phyloP scores from a whole-genome alignment of 345 rosid genomes.

The Trapa incisa region DNA sequence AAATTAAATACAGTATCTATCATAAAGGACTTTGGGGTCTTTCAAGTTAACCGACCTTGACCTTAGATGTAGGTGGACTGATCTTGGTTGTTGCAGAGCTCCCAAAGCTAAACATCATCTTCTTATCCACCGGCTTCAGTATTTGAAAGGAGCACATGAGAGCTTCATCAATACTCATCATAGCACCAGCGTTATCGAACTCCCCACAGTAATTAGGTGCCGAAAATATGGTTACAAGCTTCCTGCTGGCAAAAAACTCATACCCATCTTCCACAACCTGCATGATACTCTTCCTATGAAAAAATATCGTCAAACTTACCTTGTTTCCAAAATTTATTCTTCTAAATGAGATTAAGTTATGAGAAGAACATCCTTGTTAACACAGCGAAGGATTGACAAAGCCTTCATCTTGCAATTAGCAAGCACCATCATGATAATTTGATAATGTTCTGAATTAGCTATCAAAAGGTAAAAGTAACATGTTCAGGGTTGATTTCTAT shows the following conservation, averaged over 20 bases:
- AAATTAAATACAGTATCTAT: no score
- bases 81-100: constrained; percentile 33
- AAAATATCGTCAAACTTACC: not conserved
- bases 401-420: no score
- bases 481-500: not conserved
- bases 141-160: constrained; percentile 76
- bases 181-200: constrained; percentile 81
- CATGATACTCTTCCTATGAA: not conserved
- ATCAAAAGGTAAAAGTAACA: no score
- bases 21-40: not conserved
- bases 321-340: not conserved
- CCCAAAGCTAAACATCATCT: constrained; percentile 41
- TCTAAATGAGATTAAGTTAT: no score
- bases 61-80: constrained; percentile 23
- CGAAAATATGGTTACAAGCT: constrained; percentile 74
- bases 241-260: constrained; percentile 62
- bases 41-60: constrained; percentile 33
- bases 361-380: no score
- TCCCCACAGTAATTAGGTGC: constrained; percentile 86
- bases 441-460: no score
- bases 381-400: no score
- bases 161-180: constrained; percentile 66
- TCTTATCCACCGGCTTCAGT: constrained; percentile 57
- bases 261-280: constrained; percentile 93
- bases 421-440: no score